Evolutionary conservation across 1,139 yeast genomes (phyloP).

Genomic region (Scheffersomyces titani): DNA sequence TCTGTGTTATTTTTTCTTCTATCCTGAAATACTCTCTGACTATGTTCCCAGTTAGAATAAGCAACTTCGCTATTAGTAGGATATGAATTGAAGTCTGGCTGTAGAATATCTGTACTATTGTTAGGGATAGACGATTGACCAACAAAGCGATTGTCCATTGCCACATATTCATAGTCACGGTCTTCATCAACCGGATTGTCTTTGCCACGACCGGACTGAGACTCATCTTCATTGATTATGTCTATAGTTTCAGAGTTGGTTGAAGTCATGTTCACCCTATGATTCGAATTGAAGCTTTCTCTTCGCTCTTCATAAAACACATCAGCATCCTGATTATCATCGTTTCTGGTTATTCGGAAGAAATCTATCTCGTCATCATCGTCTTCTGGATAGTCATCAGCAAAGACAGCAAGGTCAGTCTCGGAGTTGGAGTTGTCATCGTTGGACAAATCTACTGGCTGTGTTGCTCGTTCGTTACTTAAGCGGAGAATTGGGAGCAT

Average conservation of each 20-base stretch:
- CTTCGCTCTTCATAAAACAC: slow-evolving; percentile 25
- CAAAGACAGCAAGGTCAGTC: slow-evolving; percentile 1
- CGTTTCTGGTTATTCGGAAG: slow-evolving; percentile 3
- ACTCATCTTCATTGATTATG: slow-evolving; percentile 8
- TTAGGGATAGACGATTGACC: neutral
- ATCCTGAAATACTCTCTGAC: slow-evolving; percentile 1
- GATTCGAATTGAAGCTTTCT: slow-evolving; percentile 18
- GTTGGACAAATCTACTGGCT: neutral
- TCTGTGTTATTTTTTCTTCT: neutral
- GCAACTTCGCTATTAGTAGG: neutral
- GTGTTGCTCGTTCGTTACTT: neutral
- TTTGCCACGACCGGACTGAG: neutral
- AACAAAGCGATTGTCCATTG: neutral
- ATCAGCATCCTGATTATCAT: slow-evolving; percentile 11
- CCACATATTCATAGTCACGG: neutral
- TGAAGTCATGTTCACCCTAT: neutral
- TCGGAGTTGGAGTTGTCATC: neutral
- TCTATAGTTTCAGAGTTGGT: slow-evolving; percentile 6
- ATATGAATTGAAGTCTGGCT: neutral
- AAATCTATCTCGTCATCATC: slow-evolving; percentile 5
- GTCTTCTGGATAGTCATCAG: slow-evolving; percentile 1
- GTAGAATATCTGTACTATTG: neutral
- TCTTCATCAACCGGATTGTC: neutral
- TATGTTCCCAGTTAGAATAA: neutral
- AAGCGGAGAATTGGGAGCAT: neutral